Evolutionary conservation across 495 filamentous ascomycete genomes (phyloP).

Genomic region (Xylaria cubensis): DNA sequence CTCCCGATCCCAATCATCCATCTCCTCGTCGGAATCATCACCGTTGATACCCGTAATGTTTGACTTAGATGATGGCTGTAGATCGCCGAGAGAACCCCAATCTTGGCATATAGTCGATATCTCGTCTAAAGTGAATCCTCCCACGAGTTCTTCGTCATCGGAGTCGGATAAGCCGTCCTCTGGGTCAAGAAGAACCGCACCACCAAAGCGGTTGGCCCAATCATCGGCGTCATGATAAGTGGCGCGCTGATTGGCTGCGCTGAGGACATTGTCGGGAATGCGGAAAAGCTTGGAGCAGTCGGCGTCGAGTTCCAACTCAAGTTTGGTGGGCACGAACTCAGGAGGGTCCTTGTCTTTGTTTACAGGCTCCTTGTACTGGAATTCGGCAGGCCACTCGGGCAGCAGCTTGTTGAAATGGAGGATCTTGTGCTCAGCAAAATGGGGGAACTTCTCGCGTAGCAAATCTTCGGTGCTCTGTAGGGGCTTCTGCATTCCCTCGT

Average conservation of each 20-base stretch:
- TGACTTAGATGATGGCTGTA: constrained; percentile 32
- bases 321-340: constrained; percentile 76
- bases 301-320: constrained; percentile 78
- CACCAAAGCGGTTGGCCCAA: constrained; percentile 38
- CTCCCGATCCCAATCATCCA: constrained; percentile 62
- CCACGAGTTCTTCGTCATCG: constrained; percentile 66
- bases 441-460: constrained; percentile 71
- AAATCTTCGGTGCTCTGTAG: constrained; percentile 70
- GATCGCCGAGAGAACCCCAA: constrained; percentile 64
- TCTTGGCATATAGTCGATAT: constrained; percentile 81
- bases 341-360: constrained; percentile 74
- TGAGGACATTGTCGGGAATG: constrained; percentile 55
- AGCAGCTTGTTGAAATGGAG: constrained; percentile 77
- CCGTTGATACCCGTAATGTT: constrained; percentile 27
- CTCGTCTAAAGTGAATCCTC: constrained; percentile 74
- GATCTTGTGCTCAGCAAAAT: constrained; percentile 68
- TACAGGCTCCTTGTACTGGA: constrained; percentile 68
- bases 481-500: constrained; percentile 53
- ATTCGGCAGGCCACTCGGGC: constrained; percentile 73
- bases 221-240: constrained; percentile 63
- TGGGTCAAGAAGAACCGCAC: constrained; percentile 59
- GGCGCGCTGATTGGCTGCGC: constrained; percentile 54
- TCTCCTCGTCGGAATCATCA: constrained; percentile 49
- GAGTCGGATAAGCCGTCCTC: constrained; percentile 49
- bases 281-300: constrained; percentile 85